These are phyloP conservation scores for Asterella californica DNA, from an alignment of 225 moss, liverwort and hornwort species.

Conservation along the genomic window DNA sequence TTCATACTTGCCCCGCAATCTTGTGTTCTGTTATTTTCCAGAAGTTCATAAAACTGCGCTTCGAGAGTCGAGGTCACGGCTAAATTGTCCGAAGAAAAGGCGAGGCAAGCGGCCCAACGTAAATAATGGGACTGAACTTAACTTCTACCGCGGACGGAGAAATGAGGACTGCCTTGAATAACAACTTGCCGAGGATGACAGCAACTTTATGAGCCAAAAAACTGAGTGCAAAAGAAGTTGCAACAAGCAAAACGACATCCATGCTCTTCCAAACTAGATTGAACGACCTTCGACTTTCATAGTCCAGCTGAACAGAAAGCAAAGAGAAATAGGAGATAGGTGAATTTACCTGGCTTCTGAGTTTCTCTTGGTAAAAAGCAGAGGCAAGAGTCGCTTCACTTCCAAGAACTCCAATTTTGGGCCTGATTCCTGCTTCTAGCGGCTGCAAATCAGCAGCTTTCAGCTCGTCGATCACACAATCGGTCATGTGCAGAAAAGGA, in stretches of 20 bases:
- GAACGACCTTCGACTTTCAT: not conserved
- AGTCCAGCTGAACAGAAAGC: not conserved
- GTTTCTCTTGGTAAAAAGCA: slow-evolving; percentile 33
- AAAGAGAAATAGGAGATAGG: not conserved
- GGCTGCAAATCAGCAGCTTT: slow-evolving; percentile 38
- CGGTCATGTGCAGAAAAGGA: slow-evolving; percentile 37
- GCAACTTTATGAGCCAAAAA: not conserved
- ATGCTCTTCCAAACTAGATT: too few relatives aligned
- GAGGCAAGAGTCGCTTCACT: slow-evolving; percentile 34
- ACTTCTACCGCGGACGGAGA: not conserved
- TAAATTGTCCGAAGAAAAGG: too few relatives aligned
- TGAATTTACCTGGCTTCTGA: slow-evolving; percentile 27
- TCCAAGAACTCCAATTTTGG: slow-evolving; percentile 36
- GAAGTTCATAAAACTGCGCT: not conserved
- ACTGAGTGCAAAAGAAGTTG: not conserved
- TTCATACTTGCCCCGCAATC: not conserved
- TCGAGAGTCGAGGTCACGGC: too few relatives aligned
- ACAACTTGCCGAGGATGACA: too few relatives aligned
- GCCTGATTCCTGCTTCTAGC: slow-evolving; percentile 28
- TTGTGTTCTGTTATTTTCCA: not conserved
- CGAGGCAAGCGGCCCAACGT: too few relatives aligned
- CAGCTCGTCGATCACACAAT: slow-evolving; percentile 40
- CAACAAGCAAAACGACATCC: not conserved
- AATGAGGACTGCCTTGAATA: not conserved
- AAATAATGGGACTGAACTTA: too few relatives aligned